phyloP scores from a whole-genome alignment of 805 yeast genomes.

The Ogataea parapolymorpha region DNA sequence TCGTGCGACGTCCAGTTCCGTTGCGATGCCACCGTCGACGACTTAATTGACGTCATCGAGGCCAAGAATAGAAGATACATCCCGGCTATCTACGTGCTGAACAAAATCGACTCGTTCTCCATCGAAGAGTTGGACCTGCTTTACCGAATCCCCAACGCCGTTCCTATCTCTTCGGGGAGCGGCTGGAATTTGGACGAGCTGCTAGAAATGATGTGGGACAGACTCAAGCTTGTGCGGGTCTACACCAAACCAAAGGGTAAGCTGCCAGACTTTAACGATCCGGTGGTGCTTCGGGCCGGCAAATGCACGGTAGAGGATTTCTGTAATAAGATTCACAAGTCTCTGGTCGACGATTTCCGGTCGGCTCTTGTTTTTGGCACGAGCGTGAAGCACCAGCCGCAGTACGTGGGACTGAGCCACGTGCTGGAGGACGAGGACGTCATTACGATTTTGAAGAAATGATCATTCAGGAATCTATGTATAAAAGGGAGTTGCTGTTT shows the following conservation, averaged over 20 bases:
- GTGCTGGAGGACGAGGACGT: slow-evolving; percentile 93
- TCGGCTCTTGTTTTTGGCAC: slow-evolving; percentile 91
- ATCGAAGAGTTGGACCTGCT: slow-evolving; percentile 88
- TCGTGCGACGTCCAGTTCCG: slow-evolving; percentile 95
- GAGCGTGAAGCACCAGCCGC: slow-evolving; percentile 97
- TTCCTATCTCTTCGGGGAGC: slow-evolving; percentile 92
- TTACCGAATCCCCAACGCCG: slow-evolving; percentile 93
- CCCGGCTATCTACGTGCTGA: slow-evolving; percentile 91
- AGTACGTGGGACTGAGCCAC: slow-evolving; percentile 87
- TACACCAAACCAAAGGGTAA: slow-evolving; percentile 96
- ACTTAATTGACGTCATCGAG: slow-evolving; percentile 90
- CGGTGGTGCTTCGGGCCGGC: slow-evolving; percentile 83
- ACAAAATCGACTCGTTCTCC: slow-evolving; percentile 93
- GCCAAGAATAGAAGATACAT: slow-evolving; percentile 87
- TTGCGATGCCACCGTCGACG: slow-evolving; percentile 98
- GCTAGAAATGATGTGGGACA: slow-evolving; percentile 93
- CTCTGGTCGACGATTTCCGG: slow-evolving; percentile 88
- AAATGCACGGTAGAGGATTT: slow-evolving; percentile 89
- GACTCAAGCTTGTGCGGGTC: slow-evolving; percentile 85
- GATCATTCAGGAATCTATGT: slow-evolving; percentile 1
- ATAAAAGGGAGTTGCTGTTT: neutral
- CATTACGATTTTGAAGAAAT: slow-evolving; percentile 84
- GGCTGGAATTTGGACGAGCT: slow-evolving; percentile 98
- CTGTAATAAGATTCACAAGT: slow-evolving; percentile 94
- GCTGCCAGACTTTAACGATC: slow-evolving; percentile 91